Evolutionary conservation across 2,329 filamentous ascomycete species (phyloP), one percentile per base, ranked within the genome.

Genomic region (Spiromastix sp.): DNA sequence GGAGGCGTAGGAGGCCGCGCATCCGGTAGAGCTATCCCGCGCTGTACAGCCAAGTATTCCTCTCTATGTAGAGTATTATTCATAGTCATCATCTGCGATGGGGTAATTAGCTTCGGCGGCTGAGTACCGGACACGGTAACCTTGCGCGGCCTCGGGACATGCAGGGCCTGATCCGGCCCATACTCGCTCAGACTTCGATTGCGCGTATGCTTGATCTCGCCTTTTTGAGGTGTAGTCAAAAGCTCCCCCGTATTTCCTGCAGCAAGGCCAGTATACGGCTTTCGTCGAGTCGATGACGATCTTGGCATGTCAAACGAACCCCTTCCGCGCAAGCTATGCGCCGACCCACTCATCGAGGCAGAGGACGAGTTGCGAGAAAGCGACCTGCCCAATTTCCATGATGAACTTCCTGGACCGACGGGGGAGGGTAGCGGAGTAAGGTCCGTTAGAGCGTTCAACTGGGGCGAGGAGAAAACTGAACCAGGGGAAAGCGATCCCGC

Each of bases 161-260:
- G 69, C 44, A 80, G 66, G 4, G 74, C 64, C 36, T 91, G 82
- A n/a, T n/a, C n/a, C 2, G 86, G 85, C 0, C 77, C 71, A 57
- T 93, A 94, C 45, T 95, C 87, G 63, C 86, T 94, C 17, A 91
- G 65, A 57, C 87, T 95, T 48, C 87, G 73, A 55, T 91, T 86
- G 40, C 83, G 74, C 9, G 67, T 66, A 55, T 85, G 82, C 10
- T 47, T 56, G 37, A 45, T 48, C 48, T 8, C 43, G n/a, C n/a
- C n/a, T n/a, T n/a, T n/a, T n/a, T n/a, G n/a, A n/a, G n/a, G n/a
- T n/a, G n/a, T n/a, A n/a, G n/a, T n/a, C n/a, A n/a, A n/a, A n/a
- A n/a, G n/a, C n/a, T n/a, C n/a, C n/a, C n/a, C n/a, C n/a, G n/a
- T n/a, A n/a, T 30, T 29, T 16, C 30, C 19, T 5, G 27, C 25